phyloP scores from a whole-genome alignment of 1,139 yeast genomes.

The Suhomyces yuchorum region DNA sequence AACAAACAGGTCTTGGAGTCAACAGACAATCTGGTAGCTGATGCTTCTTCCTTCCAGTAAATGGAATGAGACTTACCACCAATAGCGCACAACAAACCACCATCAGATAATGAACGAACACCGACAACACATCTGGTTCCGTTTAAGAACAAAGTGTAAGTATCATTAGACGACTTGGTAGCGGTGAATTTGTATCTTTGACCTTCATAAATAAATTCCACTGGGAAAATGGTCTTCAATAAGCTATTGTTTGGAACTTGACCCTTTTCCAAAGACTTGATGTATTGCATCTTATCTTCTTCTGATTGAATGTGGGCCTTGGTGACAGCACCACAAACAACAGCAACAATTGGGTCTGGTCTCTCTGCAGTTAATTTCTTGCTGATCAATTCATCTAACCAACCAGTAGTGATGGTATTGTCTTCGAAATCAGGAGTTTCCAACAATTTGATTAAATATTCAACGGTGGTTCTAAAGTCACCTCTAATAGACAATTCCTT shows the following conservation, averaged over 20 bases:
- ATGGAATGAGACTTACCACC: conserved; percentile 94
- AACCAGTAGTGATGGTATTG: conserved; percentile 95
- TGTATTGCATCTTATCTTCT: conserved; percentile 68
- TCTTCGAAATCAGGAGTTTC: conserved; percentile 97
- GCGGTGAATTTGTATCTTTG: conserved; percentile 92
- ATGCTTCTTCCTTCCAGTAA: conserved; percentile 97
- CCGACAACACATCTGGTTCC: conserved; percentile 91
- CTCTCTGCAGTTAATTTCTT: conserved; percentile 94
- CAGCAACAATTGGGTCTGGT: conserved; percentile 89
- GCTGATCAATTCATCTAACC: conserved; percentile 95
- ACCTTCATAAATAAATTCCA: conserved; percentile 95
- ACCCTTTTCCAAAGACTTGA: conserved; percentile 82
- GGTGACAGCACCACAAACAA: conserved; percentile 95
- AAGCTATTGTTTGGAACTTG: conserved; percentile 85
- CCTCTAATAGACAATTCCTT: conserved; percentile 96
- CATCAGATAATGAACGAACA: conserved; percentile 85
- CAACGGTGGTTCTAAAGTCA: conserved; percentile 97
- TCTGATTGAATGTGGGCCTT: conserved; percentile 85
- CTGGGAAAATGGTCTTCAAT: conserved; percentile 83
- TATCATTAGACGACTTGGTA: conserved; percentile 84
- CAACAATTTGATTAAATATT: conserved; percentile 87
- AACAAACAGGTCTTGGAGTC: conserved; percentile 92
- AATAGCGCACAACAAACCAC: conserved; percentile 84
- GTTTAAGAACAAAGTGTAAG: conserved; percentile 85
- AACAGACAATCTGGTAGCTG: conserved; percentile 93